Conservation (phyloP, 108 stramenopile genomes). For the Bacterosira constricta region DNA sequence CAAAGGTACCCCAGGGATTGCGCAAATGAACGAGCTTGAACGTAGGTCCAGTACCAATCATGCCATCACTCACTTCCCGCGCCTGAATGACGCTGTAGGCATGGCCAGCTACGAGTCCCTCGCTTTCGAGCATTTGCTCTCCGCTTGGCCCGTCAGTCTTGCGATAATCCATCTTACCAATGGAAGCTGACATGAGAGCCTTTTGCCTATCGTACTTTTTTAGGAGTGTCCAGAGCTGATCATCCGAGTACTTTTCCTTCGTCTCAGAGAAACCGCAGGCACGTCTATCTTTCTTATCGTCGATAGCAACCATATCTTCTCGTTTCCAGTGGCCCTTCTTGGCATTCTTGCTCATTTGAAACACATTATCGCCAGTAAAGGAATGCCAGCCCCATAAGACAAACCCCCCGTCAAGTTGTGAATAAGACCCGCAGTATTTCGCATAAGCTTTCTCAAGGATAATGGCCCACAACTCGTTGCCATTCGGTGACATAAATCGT, state of each 20-base stretch:
- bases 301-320: constrained; percentile 50
- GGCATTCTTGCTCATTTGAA: constrained; percentile 32
- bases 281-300: constrained; percentile 44
- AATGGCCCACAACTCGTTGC: constrained; percentile 53
- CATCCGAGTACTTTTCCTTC: constrained; percentile 40
- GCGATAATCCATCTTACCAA: constrained; percentile 18
- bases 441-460: constrained; percentile 57
- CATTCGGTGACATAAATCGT: constrained; percentile 33
- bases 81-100: constrained; percentile 32
- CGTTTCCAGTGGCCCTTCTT: constrained; percentile 31
- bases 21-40: constrained; percentile 36
- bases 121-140: constrained; percentile 36
- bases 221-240: constrained; percentile 14
- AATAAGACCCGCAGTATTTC: constrained; percentile 43
- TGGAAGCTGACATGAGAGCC: constrained; percentile 31
- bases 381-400: constrained; percentile 14
- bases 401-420: constrained; percentile 19
- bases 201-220: constrained; percentile 32
- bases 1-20: constrained; percentile 53
- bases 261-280: constrained; percentile 45
- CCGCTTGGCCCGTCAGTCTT: constrained; percentile 21
- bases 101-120: constrained; percentile 32
- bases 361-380: constrained; percentile 13
- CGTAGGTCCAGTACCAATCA: constrained; percentile 2
- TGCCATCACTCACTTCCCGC: constrained; percentile 16